These are phyloP conservation scores for Aquilaria malaccensis DNA, from an alignment of 345 rosid genomes.

Conservation along the genomic window DNA sequence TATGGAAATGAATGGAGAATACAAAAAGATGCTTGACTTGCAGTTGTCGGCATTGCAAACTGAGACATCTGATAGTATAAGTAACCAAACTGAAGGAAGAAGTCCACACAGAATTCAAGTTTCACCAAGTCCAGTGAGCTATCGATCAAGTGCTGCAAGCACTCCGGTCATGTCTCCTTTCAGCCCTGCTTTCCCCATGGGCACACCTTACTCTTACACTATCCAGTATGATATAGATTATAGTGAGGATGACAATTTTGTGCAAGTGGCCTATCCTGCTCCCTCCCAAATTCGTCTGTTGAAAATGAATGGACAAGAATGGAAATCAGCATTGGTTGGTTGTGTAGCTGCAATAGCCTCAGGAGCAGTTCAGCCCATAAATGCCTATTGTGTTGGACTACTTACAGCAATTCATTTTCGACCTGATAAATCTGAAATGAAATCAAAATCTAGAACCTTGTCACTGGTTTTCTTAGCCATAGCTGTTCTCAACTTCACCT, in stretches of 20 bases:
- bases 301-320: conserved; percentile 52
- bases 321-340: conserved; percentile 41
- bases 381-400: conserved; percentile 61
- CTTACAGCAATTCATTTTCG: conserved; percentile 46
- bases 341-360: conserved; percentile 55
- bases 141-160: conserved; percentile 30
- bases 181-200: conserved; percentile 51
- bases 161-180: conserved; percentile 43
- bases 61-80: conserved; percentile 14
- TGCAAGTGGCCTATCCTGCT: conserved; percentile 23
- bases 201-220: conserved; percentile 49
- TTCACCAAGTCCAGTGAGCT: conserved; percentile 40
- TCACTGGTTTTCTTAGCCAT: conserved; percentile 46
- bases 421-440: conserved; percentile 30
- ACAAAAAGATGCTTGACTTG: conserved; percentile 41
- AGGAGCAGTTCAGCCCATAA: conserved; percentile 60
- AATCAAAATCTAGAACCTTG: conserved; percentile 35
- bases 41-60: conserved; percentile 31
- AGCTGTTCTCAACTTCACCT: conserved; percentile 39
- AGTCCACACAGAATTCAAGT: conserved; percentile 15
- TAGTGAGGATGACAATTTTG: conserved; percentile 19
- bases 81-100: conserved; percentile 20
- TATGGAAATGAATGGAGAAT: conserved; percentile 27
- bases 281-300: conserved; percentile 60
- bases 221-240: conserved; percentile 36